phyloP scores from a whole-genome alignment of 1,139 yeast species.

The Saccharomycopsis hybrid region DNA sequence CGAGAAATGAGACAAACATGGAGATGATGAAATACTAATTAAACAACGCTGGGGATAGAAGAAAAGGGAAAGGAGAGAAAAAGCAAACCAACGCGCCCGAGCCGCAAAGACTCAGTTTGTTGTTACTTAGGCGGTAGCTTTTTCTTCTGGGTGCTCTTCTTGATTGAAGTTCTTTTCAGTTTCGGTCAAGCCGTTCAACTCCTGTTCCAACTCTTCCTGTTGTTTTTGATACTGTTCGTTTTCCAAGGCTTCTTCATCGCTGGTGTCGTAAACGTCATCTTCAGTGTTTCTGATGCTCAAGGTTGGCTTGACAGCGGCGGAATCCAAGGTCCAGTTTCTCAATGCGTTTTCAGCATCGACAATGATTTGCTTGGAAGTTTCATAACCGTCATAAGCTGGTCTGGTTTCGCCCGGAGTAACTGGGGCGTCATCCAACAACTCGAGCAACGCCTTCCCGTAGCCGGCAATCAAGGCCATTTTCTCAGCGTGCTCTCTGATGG shows the following conservation, averaged over 20 bases:
- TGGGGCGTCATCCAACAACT: slow-evolving; percentile 75
- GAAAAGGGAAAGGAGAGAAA: too few relatives aligned
- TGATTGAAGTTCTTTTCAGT: slow-evolving; percentile 17
- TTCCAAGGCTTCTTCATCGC: slow-evolving; percentile 46
- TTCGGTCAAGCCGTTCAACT: slow-evolving; percentile 18
- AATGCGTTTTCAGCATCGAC: slow-evolving; percentile 80
- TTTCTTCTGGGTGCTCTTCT: slow-evolving; percentile 16
- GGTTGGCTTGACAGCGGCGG: slow-evolving; percentile 75
- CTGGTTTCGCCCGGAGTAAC: slow-evolving; percentile 90
- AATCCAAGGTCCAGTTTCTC: slow-evolving; percentile 77
- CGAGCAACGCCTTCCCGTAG: slow-evolving; percentile 80
- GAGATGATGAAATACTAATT: too few relatives aligned
- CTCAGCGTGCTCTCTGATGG: slow-evolving; percentile 76
- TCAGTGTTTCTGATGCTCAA: slow-evolving; percentile 71
- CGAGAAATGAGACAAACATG: too few relatives aligned
- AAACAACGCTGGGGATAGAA: too few relatives aligned
- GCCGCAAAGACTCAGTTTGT: too few relatives aligned
- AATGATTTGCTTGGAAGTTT: slow-evolving; percentile 80
- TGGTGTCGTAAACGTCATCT: slow-evolving; percentile 56
- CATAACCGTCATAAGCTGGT: slow-evolving; percentile 83
- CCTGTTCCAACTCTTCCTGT: slow-evolving; percentile 16
- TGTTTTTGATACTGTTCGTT: slow-evolving; percentile 20
- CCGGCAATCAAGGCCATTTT: slow-evolving; percentile 83
- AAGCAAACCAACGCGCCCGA: too few relatives aligned
- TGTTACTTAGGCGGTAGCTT: too few relatives aligned